Evolutionary conservation across 1,284 basidiomycete genomes (phyloP), one percentile per base, ranked within the genome.

Genomic region (Apiotrichum porosum): DNA sequence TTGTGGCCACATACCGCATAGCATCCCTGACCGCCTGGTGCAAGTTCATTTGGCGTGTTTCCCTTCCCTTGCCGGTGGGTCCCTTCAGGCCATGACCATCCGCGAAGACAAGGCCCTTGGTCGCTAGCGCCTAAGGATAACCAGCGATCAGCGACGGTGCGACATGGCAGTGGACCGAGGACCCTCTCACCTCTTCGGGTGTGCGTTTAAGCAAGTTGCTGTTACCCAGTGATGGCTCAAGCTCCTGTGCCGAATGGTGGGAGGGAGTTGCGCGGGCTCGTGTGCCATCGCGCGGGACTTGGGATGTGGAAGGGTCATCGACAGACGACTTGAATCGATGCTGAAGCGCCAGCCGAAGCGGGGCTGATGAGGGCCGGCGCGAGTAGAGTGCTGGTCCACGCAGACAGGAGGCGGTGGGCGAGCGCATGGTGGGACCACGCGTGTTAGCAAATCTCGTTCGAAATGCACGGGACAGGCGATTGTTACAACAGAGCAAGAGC

Each of bases 21-120:
- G 87, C 87, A 68, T 92, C 89, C 37, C 89, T 79, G n/a, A 93
- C 80, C 1, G 89, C 85, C 67, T 92, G 89, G 68, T 90, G 91
- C 54, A 84, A 76, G 66, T 92, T 93, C 87, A 91, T 91, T 75
- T 88, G 88, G 49, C 87, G 79, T 21, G 87, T 89, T 71, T 90
- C 86, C 42, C 86, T 80, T 21, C 85, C 86, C 33, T 80, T 82
- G n/a, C 85, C 76, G 35, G 82, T 78, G 24, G 61, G 58, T 3
- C 69, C 69, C 42, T 51, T 54, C 68, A 78, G 46, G 64, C 76
- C 53, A 54, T 82, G 81, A 28, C 82, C 82, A 55, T 88, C 85
- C 9, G 76, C 66, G 81, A 86, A 92, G 22, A 58, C 67, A 37
- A 92, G 66, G 10, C 83, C 87, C 5, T 83, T 81, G 0, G 86